Conservation (phyloP, 345 rosid genomes). For the Eucalyptus tenuipes region DNA sequence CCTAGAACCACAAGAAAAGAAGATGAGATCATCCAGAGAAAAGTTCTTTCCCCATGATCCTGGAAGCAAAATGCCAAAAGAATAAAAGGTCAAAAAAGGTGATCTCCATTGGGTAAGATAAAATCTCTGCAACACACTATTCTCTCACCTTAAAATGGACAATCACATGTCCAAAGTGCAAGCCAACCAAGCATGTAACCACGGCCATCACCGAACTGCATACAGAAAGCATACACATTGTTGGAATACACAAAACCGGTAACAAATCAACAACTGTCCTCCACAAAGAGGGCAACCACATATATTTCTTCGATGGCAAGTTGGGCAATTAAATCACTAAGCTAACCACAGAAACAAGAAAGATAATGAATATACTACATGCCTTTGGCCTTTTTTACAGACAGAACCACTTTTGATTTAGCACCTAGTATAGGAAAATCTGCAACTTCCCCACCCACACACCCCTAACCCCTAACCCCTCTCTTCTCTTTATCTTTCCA, state of each 20-base stretch:
- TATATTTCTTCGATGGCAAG: background rate
- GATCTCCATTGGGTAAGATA: background rate
- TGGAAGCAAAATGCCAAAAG: constrained; percentile 4
- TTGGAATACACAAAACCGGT: background rate
- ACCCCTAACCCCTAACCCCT: background rate
- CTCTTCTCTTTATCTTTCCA: background rate
- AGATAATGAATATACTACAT: background rate
- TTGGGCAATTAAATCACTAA: background rate
- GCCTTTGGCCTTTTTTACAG: background rate
- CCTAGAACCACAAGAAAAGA: constrained; percentile 39
- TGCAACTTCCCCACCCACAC: background rate
- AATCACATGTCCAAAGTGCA: constrained; percentile 76
- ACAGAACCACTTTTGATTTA: background rate
- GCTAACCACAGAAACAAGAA: background rate
- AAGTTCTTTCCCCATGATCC: constrained; percentile 50
- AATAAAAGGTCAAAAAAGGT: background rate
- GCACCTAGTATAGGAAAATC: background rate
- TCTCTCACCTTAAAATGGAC: constrained; percentile 64
- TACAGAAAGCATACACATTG: background rate
- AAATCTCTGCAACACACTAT: background rate
- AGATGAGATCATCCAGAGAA: constrained; percentile 49
- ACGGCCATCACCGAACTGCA: constrained; percentile 77
- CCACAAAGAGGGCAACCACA: background rate
- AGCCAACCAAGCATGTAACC: constrained; percentile 71
- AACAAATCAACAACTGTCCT: background rate